Evolutionary conservation across 2,329 filamentous ascomycete genomes (phyloP), one percentile per base, ranked within the genome.

Genomic region (Beauveria australis): DNA sequence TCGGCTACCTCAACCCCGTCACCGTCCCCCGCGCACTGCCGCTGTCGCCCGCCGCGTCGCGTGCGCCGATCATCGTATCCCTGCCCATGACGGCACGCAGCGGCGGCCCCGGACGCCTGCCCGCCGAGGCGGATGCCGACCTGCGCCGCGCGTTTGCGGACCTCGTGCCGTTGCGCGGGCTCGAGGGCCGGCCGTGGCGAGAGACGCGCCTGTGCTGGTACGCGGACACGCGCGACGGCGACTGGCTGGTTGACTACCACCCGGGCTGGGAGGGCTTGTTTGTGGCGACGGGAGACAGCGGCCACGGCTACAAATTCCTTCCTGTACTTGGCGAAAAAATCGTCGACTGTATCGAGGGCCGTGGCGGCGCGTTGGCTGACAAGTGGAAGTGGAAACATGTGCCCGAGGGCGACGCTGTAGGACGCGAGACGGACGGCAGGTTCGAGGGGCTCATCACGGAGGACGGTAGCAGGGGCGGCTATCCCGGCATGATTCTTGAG

Each of bases 171-270:
- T 69, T 79, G 63, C 74, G 74, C 7, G 77, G 78, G 10, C 76
- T 89, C 19, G 78, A 78, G 54, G 76, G 80, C 26, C 77, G 88
- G 28, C 81, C 83, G 1, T 90, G 89, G 75, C 74, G 74, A 61
- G 76, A 78, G 58, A 87, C 84, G 2, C 78, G 86, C 26, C 74
- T 91, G 58, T 91, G 88, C 75, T 91, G 88, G 88, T 91, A 91
- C 70, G 85, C 84, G 5, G 88, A 91, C 74, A 91, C 88, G 66
- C 79, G 83, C 8, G 84, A 83, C 19, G 88, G 83, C 24, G 85
- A 91, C 69, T 91, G 89, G 75, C 78, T 91, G 59, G 79, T 90
- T 63, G 83, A 86, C 67, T 85, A 86, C 71, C 87, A 91, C 67
- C 88, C 88, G 0, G 73, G 77, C 18, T 82, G 82, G 72, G 70